Evolutionary conservation across 768 basidiomycete genomes (phyloP).

Genomic region (Glaciozyma martinii): DNA sequence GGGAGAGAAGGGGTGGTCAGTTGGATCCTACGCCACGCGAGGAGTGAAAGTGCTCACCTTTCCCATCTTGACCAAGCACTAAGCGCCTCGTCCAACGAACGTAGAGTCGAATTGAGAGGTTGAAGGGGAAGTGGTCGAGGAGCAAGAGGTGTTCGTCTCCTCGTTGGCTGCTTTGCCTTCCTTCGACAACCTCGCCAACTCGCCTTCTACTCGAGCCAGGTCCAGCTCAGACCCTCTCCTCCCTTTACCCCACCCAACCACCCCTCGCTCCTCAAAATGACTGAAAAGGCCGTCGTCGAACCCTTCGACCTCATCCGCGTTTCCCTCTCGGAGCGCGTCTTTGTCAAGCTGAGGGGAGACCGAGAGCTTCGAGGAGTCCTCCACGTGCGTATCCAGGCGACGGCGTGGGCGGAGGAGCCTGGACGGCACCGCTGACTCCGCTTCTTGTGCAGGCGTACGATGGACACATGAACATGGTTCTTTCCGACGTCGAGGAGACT

Average conservation of each 20-base stretch:
- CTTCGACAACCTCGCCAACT: neutral
- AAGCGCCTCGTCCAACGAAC: no score
- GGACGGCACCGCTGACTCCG: neutral
- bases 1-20: neutral
- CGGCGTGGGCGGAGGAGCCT: neutral
- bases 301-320: slow-evolving; percentile 95
- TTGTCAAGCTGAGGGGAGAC: slow-evolving; percentile 93
- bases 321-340: slow-evolving; percentile 93
- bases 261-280: neutral
- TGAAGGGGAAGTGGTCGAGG: no score
- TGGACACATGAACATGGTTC: slow-evolving; percentile 99
- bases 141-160: no score
- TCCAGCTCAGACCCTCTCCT: neutral
- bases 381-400: slow-evolving; percentile 54
- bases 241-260: neutral
- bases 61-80: neutral
- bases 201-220: neutral
- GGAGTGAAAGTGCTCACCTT: neutral
- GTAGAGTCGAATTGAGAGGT: no score
- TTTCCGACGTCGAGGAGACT: slow-evolving; percentile 95
- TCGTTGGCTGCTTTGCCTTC: neutral
- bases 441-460: slow-evolving; percentile 70
- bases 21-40: neutral
- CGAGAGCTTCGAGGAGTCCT: slow-evolving; percentile 81
- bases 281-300: slow-evolving; percentile 44